phyloP scores from a whole-genome alignment of 106 monocot species.

The Platanthera zijinensis region DNA sequence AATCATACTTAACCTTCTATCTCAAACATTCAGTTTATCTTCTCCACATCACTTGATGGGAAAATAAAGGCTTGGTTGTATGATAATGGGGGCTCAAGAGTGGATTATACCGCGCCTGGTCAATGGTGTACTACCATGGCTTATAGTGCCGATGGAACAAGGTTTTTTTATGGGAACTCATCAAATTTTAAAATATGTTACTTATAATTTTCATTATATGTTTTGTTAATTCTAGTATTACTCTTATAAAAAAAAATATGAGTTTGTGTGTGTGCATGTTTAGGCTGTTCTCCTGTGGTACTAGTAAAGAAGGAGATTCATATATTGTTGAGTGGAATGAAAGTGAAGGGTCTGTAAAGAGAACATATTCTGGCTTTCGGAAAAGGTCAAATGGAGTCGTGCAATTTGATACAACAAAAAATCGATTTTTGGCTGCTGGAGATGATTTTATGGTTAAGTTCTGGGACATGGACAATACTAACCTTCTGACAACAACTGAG shows the following conservation, averaged over 20 bases:
- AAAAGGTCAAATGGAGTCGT: slow-evolving; percentile 24
- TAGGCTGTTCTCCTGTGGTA: slow-evolving; percentile 58
- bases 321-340: slow-evolving; percentile 44
- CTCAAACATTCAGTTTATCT: slow-evolving; percentile 35
- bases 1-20: neutral
- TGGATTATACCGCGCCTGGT: slow-evolving; percentile 48
- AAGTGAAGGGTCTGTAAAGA: slow-evolving; percentile 24
- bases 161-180: slow-evolving; percentile 16
- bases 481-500: slow-evolving; percentile 22
- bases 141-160: slow-evolving; percentile 57
- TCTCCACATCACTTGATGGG: slow-evolving; percentile 63
- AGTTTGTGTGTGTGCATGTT: slow-evolving; percentile 1
- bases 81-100: slow-evolving; percentile 37
- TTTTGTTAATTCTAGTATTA: neutral
- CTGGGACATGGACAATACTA: slow-evolving; percentile 40
- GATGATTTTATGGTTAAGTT: slow-evolving; percentile 42
- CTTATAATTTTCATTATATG: neutral
- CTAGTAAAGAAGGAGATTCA: slow-evolving; percentile 34
- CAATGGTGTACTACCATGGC: slow-evolving; percentile 49
- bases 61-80: slow-evolving; percentile 64
- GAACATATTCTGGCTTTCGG: slow-evolving; percentile 26
- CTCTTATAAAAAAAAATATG: neutral
- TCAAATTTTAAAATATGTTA: neutral
- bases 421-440: slow-evolving; percentile 40
- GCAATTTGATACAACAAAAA: slow-evolving; percentile 42